These are phyloP conservation scores for Calonectria crousiana DNA, from an alignment of 2,329 filamentous ascomycete species.

Conservation along the genomic window DNA sequence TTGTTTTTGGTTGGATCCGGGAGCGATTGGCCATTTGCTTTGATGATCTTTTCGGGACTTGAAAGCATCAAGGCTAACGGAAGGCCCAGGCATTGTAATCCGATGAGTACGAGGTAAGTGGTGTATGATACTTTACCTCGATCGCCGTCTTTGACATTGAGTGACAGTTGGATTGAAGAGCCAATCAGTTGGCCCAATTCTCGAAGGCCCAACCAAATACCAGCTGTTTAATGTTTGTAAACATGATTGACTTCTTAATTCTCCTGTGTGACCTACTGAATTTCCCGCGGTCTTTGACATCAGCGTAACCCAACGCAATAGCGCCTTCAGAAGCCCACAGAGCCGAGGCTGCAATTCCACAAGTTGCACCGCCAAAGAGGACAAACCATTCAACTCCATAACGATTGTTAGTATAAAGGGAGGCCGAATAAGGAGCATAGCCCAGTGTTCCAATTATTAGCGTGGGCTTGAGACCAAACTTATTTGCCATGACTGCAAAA, in stretches of 20 bases:
- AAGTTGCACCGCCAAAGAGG: slow-evolving; percentile 60
- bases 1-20: slow-evolving; percentile 29
- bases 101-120: slow-evolving; percentile 43
- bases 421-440: slow-evolving; percentile 61
- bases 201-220: slow-evolving; percentile 65
- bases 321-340: slow-evolving; percentile 66
- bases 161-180: slow-evolving; percentile 61
- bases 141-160: slow-evolving; percentile 58
- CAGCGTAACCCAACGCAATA: slow-evolving; percentile 62
- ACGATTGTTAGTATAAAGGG: slow-evolving; percentile 63
- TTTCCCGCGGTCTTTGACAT: slow-evolving; percentile 59
- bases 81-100: slow-evolving; percentile 40
- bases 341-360: slow-evolving; percentile 62
- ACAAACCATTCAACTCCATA: slow-evolving; percentile 67
- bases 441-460: slow-evolving; percentile 60
- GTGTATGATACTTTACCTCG: slow-evolving; percentile 42
- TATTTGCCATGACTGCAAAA: slow-evolving; percentile 59
- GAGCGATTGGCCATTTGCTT: slow-evolving; percentile 34
- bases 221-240: slow-evolving; percentile 46
- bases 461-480: slow-evolving; percentile 61
- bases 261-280: slow-evolving; percentile 45
- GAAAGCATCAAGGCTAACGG: slow-evolving; percentile 39
- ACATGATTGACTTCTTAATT: neutral
- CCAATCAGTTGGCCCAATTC: slow-evolving; percentile 66
- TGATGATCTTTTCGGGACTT: slow-evolving; percentile 39